Base-by-base conservation (phyloP, 2,329 filamentous ascomycete species). In the Aspergillus sp. region DNA sequence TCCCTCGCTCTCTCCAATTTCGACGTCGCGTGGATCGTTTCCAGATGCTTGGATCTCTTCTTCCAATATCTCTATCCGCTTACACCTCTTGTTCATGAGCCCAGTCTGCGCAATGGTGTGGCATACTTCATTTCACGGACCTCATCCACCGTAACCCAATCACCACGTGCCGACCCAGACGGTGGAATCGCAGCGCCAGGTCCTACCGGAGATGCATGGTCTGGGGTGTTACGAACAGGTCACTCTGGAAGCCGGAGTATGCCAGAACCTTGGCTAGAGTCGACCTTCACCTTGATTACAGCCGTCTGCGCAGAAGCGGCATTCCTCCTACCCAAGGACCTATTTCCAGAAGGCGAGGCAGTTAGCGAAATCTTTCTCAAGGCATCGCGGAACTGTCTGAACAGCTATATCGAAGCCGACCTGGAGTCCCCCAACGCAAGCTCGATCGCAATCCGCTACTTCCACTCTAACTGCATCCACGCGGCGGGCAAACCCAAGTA, bases 401-500 rank as follows among this genome's bases (percentile, higher is more conserved):
- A 72, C 15, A 71, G 72, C 22, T 80, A 81, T 31, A 67, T 80
- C 0, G 79, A 81, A 34, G 71, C 73, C 0, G 80, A 82, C 34
- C 68, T 82, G 0, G 79, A 81, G 51, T 73, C 69, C 11, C 80
- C 80, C 0, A 77, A 74, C 54, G 78, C 79, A 1, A 79, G 76
- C 51, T 82, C 80, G 3, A 73, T 82, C 28, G 72, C 75, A 2
- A 79, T 81, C 19, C 76, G 80, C 4, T 80, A 81, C 55, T 79
- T 81, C 25, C 80, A 82, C 54, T 81, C 80, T 15, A 81, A 80
- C 57, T 80, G 79, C 47, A 66, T 82, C 2, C 80, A 82, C 51
- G 78, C 78, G 1, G 71, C 77, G 0, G 80, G 79, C 0, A 80
- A 79, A 46, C 78, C 78, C 4, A 74, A 77, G 28, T 74, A 79